phyloP scores from a whole-genome alignment of 495 filamentous ascomycete species.

The Xylaria curta region DNA sequence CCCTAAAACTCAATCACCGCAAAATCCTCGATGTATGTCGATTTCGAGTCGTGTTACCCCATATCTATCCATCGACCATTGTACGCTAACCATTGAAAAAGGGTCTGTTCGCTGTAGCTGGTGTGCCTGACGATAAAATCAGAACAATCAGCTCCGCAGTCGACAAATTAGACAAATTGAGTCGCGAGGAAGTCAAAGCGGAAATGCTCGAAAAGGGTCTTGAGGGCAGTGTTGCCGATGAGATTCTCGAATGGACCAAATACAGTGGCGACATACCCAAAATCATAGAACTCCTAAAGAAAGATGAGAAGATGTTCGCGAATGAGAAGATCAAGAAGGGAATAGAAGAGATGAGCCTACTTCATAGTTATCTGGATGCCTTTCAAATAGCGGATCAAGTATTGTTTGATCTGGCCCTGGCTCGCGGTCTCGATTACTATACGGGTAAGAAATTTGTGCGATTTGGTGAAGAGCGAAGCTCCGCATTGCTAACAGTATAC shows the following conservation, averaged over 20 bases:
- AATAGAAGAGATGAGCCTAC: slow-evolving; percentile 78
- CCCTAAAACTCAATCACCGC: slow-evolving; percentile 94
- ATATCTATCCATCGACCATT: background rate
- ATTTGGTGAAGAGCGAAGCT: background rate
- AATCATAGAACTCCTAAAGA: slow-evolving; percentile 68
- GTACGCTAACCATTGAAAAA: background rate
- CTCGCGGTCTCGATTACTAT: slow-evolving; percentile 91
- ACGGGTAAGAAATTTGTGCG: slow-evolving; percentile 65
- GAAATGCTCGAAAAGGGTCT: slow-evolving; percentile 96
- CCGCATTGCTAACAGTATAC: background rate
- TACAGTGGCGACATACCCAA: slow-evolving; percentile 68
- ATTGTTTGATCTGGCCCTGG: slow-evolving; percentile 82
- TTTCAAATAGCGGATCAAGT: slow-evolving; percentile 73
- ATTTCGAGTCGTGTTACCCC: background rate
- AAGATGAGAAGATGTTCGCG: slow-evolving; percentile 65
- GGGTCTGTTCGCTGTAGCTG: slow-evolving; percentile 88
- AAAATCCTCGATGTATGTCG: slow-evolving; percentile 77
- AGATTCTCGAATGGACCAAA: slow-evolving; percentile 81
- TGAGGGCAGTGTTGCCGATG: slow-evolving; percentile 73
- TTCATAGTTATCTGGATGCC: slow-evolving; percentile 82
- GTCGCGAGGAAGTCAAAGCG: slow-evolving; percentile 87
- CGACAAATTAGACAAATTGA: slow-evolving; percentile 93
- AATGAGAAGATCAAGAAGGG: slow-evolving; percentile 79
- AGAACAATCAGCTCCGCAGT: slow-evolving; percentile 88
- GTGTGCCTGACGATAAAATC: slow-evolving; percentile 85